Conservation (phyloP, 2,329 filamentous ascomycete genomes). For the Phyllosticta capitalensis region DNA sequence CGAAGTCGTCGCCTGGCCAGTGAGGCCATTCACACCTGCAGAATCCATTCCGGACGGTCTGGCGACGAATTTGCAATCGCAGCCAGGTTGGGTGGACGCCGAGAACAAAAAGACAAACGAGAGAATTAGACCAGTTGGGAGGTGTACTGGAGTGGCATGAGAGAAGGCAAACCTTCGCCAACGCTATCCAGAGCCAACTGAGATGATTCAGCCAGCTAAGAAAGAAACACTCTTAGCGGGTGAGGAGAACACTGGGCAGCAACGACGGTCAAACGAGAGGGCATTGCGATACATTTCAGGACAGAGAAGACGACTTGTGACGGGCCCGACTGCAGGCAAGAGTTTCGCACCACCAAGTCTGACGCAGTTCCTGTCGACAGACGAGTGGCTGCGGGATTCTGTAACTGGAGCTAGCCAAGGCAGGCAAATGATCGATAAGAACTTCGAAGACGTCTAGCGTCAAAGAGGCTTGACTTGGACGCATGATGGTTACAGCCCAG, state of each 20-base stretch:
- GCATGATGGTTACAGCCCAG: neutral
- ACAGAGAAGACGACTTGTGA: neutral
- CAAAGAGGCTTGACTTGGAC: neutral
- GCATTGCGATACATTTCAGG: neutral
- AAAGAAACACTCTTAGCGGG: neutral
- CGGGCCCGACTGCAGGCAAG: neutral
- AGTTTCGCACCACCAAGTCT: neutral
- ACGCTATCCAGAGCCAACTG: neutral
- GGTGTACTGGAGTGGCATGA: neutral
- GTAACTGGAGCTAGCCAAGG: neutral
- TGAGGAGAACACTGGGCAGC: neutral
- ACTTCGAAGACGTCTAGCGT: neutral
- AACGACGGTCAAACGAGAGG: neutral
- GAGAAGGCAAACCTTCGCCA: neutral
- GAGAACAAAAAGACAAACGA: conserved; percentile 6
- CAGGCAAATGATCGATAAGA: neutral
- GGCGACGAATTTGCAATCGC: neutral
- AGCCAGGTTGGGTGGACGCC: conserved; percentile 6
- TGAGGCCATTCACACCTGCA: neutral
- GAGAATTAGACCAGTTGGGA: conserved; percentile 6
- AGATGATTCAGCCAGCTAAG: neutral
- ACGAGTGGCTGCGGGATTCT: neutral
- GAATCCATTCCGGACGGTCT: conserved; percentile 2
- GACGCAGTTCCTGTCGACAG: neutral
- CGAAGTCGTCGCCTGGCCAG: neutral